phyloP scores from a whole-genome alignment of 345 rosid species.

The Rhodamnia rubescens region DNA sequence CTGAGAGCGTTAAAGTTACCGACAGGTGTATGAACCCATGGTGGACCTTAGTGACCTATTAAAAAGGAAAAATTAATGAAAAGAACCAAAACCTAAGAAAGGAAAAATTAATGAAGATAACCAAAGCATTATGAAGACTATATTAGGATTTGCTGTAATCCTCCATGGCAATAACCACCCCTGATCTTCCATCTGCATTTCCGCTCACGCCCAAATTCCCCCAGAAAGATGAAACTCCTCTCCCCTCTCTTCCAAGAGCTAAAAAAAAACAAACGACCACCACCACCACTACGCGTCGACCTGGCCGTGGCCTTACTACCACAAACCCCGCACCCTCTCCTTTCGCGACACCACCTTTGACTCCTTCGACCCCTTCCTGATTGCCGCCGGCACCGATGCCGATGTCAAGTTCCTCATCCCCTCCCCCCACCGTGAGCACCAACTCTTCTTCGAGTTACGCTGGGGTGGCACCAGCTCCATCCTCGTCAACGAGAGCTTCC shows the following conservation, averaged over 20 bases:
- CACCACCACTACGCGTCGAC: conserved; percentile 8
- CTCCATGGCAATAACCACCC: too few species aligned
- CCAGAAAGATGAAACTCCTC: conserved; percentile 48
- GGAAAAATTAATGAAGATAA: too few species aligned
- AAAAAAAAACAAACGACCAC: neutral
- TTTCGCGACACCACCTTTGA: conserved; percentile 24
- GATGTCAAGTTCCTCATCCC: neutral
- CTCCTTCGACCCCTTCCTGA: neutral
- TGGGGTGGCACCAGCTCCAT: neutral
- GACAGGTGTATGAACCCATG: too few species aligned
- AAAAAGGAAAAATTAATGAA: too few species aligned
- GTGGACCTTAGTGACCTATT: too few species aligned
- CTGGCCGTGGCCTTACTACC: conserved; percentile 84
- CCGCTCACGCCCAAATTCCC: neutral
- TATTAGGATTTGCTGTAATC: too few species aligned
- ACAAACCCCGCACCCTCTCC: conserved; percentile 72
- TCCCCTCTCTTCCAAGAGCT: conserved; percentile 22
- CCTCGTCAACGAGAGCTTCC: neutral
- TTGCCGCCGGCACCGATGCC: neutral
- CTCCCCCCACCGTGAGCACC: neutral
- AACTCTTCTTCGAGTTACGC: neutral
- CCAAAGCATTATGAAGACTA: too few species aligned
- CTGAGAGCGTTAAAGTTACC: too few species aligned
- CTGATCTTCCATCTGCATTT: too few species aligned
- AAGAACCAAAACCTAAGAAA: too few species aligned